Percentiles rank a stretch among this genome's conserved stretches.
phyloP scores from a whole-genome alignment of 2,329 filamentous ascomycete species.

The Lojkania enalia region DNA sequence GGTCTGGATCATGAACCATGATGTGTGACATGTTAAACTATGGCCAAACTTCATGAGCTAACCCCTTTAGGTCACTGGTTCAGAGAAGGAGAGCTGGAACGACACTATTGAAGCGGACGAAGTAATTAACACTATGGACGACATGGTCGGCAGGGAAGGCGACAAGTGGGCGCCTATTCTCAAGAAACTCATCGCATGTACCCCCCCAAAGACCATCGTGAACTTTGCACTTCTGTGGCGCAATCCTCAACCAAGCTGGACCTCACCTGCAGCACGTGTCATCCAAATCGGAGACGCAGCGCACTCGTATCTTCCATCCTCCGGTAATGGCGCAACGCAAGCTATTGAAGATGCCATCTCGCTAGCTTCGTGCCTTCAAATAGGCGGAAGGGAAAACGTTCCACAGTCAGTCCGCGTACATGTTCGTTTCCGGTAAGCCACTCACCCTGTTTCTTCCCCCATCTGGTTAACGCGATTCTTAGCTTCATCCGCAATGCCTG shows the following conservation, averaged over 20 bases:
- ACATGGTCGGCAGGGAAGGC: slow-evolving; percentile 47
- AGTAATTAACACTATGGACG: slow-evolving; percentile 51
- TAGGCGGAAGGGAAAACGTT: slow-evolving; percentile 47
- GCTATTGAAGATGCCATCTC: slow-evolving; percentile 54
- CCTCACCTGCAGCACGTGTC: slow-evolving; percentile 47
- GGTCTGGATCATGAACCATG: slow-evolving; percentile 57
- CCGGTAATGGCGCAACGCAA: slow-evolving; percentile 52
- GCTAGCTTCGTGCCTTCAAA: slow-evolving; percentile 51
- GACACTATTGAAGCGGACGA: slow-evolving; percentile 52
- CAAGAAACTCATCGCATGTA: slow-evolving; percentile 49
- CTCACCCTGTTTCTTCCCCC: neutral
- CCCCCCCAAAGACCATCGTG: slow-evolving; percentile 52
- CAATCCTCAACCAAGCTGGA: slow-evolving; percentile 52
- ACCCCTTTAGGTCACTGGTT: slow-evolving; percentile 46
- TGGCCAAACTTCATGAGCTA: slow-evolving; percentile 7
- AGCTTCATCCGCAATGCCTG: slow-evolving; percentile 53
- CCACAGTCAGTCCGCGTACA: slow-evolving; percentile 46
- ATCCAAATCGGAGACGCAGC: slow-evolving; percentile 52
- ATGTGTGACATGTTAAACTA: slow-evolving; percentile 30
- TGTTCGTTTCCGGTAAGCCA: slow-evolving; percentile 46
- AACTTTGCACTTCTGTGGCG: slow-evolving; percentile 55
- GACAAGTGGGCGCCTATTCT: slow-evolving; percentile 52
- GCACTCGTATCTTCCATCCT: slow-evolving; percentile 51
- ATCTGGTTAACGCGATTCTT: slow-evolving; percentile 9
- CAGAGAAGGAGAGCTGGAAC: slow-evolving; percentile 52